Evolutionary conservation across 2,329 filamentous ascomycete species (phyloP), one percentile per base, ranked within the genome.

Genomic region (Cytospora leucostoma): DNA sequence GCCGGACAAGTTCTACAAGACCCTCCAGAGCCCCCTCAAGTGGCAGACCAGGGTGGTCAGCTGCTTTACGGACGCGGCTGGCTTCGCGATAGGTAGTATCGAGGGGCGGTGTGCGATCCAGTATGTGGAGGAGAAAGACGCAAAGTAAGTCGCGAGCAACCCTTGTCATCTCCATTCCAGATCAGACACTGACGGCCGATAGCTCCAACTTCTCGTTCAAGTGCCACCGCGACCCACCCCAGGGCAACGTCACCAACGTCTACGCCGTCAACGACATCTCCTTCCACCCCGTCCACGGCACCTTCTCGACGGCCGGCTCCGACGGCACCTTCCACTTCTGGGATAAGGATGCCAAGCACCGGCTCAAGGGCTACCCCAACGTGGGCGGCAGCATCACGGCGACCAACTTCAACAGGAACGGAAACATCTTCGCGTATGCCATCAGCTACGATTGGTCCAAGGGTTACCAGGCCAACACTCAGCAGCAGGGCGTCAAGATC

Each of bases 361-460:
- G 91, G 44, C 84, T 95, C 66, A 95, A 95, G 82, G 95, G 95
- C 15, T 99, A 93, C 73, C 91, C 91, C 54, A 83, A 85, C 32
- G 90, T 93, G 7, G 90, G 91, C 19, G 93, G 93, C 63, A 92
- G 90, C 71, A 99, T 99, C 78, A 90, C 90, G 8, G 84, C 91
- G 32, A 97, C 93, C 2, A 91, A 87, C n/a, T 99, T 99, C 82
- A 96, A 93, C 79, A 86, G 88, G 70, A 89, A 83, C 63, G 95
- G 95, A 59, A 88, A 78, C 73, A 92, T 94, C 71, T 95, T 95
- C 73, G 91, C 91, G 17, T 95, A 95, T 70, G 92, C 93, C 33
- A 86, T 97, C 55, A 93, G 92, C 74, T 99, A 99, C 76, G 95
- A 99, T 79, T 99, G 95, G 95, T 93, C 90, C 79, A 98, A 99